Evolutionary conservation across 2,329 filamentous ascomycete species (phyloP), one percentile per base, ranked within the genome.

Genomic region (Sordariomycetes sp.): DNA sequence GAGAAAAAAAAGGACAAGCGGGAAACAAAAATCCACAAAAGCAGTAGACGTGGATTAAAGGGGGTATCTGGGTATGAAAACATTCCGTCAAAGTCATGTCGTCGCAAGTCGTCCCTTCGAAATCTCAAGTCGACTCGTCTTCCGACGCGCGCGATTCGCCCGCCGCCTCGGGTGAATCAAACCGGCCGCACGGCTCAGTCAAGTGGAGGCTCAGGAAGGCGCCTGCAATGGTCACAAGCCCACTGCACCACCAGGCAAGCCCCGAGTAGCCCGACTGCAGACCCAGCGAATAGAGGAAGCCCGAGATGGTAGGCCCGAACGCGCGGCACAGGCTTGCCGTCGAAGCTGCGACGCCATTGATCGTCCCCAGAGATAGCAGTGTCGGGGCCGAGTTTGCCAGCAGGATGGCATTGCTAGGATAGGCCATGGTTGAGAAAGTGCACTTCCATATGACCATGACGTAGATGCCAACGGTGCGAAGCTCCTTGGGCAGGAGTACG

Each of bases 341-440:
- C 1, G 92, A 96, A 34, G 91, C 91, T 0, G 92, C 92, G 14
- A 92, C 87, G 20, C 94, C 94, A 66, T 97, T 97, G 70, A 99
- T 88, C 0, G 89, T 92, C 2, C 94, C 94, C 1, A 97, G 83
- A 1, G 95, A 88, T 55, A 89, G 81, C 59, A 88, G 87, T 8
- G 87, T 92, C 0, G 91, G 90, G 0, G 92, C 89, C 18, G 90
- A 87, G 70, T 97, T 96, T 60, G 90, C 89, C 34, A 96, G 81
- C 59, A 99, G 83, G 59, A 97, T 95, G 12, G 88, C 87, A 64
- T 92, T 91, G 65, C 88, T 89, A 12, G 94, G 94, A 71, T 96
- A 97, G 0, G 92, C 87, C 72, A 97, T 86, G 53, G 90, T 92
- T 65, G 93, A 86, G 65, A 94, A 91, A 0, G 90, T 95, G 68